Conservation (phyloP, 164 flowering plant genomes). For the Tinospora cordifolia region DNA sequence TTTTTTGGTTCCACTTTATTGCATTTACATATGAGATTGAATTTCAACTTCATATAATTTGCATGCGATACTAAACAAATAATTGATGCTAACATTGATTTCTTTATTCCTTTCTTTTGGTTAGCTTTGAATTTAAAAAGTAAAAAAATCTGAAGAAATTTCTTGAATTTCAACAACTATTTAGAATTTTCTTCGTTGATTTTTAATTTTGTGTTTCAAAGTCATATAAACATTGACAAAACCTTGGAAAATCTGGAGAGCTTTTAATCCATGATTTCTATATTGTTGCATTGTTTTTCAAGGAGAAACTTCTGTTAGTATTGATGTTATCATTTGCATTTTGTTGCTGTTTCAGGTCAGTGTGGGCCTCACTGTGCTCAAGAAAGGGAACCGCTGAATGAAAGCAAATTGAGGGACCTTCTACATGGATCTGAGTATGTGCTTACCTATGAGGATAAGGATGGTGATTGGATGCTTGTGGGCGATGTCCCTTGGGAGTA, state of each 20-base stretch:
- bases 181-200: too few species aligned
- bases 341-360: conserved; percentile 49
- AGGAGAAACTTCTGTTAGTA: conserved; percentile 6
- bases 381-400: conserved; percentile 58
- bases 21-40: too few species aligned
- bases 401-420: conserved; percentile 73
- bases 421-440: conserved; percentile 19
- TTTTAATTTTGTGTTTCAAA: too few species aligned
- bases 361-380: conserved; percentile 67
- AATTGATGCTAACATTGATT: too few species aligned
- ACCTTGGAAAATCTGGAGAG: not conserved
- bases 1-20: too few species aligned
- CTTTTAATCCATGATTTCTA: not conserved
- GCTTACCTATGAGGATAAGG: conserved; percentile 6
- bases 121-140: too few species aligned
- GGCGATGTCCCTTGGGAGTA: conserved; percentile 31
- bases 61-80: too few species aligned
- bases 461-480: conserved; percentile 9
- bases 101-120: too few species aligned
- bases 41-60: too few species aligned
- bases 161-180: too few species aligned
- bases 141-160: too few species aligned
- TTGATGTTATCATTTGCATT: conserved; percentile 25
- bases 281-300: not conserved
- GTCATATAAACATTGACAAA: too few species aligned